Evolutionary conservation across 2,329 filamentous ascomycete species (phyloP), one percentile per base, ranked within the genome.

Genomic region (Xylaria sp.): DNA sequence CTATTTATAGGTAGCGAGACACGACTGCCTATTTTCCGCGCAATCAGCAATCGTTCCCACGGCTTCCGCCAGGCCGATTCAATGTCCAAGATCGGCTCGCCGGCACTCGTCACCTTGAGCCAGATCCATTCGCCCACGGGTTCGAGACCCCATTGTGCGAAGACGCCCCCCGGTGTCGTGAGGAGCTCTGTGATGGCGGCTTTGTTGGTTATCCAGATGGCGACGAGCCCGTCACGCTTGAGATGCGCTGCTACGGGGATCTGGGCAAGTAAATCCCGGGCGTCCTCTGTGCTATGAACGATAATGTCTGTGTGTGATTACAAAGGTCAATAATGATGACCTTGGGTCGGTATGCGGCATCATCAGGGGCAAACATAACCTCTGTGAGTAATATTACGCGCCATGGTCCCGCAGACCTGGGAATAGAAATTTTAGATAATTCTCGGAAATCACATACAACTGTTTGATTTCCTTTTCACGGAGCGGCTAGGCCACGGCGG

Each of bases 401-500:
- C 23, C n/a, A 31, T 6, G 39, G 20, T 3, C 33, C 18, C 48
- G 20, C 31, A 4, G 10, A 46, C 2, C 8, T 0, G 25, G 33
- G 20, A 13, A 58, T 31, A 33, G 9, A n/a, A 49, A n/a, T 46
- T 3, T 20, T 18, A 6, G 13, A 10, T 43, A 12, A 18, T 43
- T 23, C 31, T 52, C 23, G 8, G 9, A 20, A 55, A 15, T 55
- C 28, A 71, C 69, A 15, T 70, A 78, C 89, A 88, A 72, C 84
- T 75, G 75, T 81, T 79, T 59, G 76, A 83, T 74, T 88, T 89
- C 48, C 91, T 85, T 72, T 86, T 86, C 15, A 89, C 92, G 6
- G 92, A 94, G 55, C 90, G 87, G 76, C 94, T 95, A 0, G 92
- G 92, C 92, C 93, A 95, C 0, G 93, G 92, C 2, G 93, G 93